A percentile compares a stretch with the other conserved stretches of the same genome.
phyloP scores from a whole-genome alignment of 805 yeast species.

The Barnettozyma botsteinii region DNA sequence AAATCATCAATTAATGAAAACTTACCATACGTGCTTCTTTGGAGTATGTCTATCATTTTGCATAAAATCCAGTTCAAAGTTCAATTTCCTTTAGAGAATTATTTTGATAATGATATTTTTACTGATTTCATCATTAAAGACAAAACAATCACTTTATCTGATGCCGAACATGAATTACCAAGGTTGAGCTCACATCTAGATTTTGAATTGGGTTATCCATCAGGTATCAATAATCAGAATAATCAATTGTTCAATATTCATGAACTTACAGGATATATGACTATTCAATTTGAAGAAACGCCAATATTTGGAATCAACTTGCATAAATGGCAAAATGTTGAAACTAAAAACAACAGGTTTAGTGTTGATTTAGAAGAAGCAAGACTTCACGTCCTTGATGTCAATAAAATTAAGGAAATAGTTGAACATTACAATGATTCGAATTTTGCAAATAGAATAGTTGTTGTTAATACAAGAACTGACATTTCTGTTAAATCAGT shows the following conservation, averaged over 20 bases:
- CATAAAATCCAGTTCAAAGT: conserved; percentile 9
- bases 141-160: neutral
- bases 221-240: conserved; percentile 5
- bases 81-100: neutral
- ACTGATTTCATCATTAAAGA: neutral
- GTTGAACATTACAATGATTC: neutral
- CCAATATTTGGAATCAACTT: conserved; percentile 14
- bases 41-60: conserved; percentile 10
- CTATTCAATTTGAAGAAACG: conserved; percentile 9
- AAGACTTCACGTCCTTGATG: conserved; percentile 19
- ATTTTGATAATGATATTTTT: neutral
- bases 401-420: conserved; percentile 7
- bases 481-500: conserved; percentile 23
- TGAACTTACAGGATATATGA: conserved; percentile 13
- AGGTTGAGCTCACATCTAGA: conserved; percentile 2
- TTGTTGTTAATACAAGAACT: conserved; percentile 5
- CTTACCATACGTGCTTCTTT: conserved; percentile 16
- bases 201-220: conserved; percentile 7
- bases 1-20: conserved; percentile 10
- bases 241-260: conserved; percentile 11
- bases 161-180: conserved; percentile 1
- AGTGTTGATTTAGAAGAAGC: conserved; percentile 13
- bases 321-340: conserved; percentile 20
- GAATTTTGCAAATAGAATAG: conserved; percentile 4
- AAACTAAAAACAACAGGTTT: conserved; percentile 7